These are phyloP conservation scores for Aspergillus asperescens DNA, from an alignment of 495 filamentous ascomycete species.

Conservation along the genomic window DNA sequence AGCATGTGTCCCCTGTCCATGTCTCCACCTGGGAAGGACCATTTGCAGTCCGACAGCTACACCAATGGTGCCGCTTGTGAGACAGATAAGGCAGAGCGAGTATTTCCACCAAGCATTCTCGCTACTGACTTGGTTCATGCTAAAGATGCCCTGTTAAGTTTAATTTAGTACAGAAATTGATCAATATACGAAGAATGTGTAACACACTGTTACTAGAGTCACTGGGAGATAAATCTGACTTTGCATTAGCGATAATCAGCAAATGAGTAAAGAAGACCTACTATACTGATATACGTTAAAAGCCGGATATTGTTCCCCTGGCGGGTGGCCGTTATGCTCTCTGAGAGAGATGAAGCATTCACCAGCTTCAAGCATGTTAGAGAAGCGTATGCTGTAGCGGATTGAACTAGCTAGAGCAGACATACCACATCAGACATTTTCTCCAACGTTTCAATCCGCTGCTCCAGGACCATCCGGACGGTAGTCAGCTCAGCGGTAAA, in stretches of 20 bases:
- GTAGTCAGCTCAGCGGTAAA: background rate
- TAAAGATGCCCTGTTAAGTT: conserved; percentile 11
- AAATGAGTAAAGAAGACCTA: background rate
- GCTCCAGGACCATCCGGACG: conserved; percentile 1
- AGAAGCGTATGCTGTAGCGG: no score
- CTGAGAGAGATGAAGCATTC: conserved; percentile 17
- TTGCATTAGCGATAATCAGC: background rate
- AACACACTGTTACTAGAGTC: conserved; percentile 15
- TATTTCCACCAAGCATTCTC: conserved; percentile 18
- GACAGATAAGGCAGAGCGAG: conserved; percentile 14
- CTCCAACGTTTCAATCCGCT: conserved; percentile 4
- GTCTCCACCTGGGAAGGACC: background rate
- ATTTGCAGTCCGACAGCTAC: conserved; percentile 4
- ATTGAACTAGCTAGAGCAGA: background rate
- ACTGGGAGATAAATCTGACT: conserved; percentile 17
- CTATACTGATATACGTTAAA: conserved; percentile 19
- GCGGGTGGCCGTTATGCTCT: conserved; percentile 18
- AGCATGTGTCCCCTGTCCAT: background rate
- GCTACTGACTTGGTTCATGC: conserved; percentile 19
- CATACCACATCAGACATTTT: conserved; percentile 3
- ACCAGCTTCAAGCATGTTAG: conserved; percentile 13
- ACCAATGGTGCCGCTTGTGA: conserved; percentile 6
- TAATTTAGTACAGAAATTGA: background rate
- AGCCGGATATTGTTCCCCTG: conserved; percentile 21
- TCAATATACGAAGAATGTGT: background rate